Percentiles rank a stretch among this genome's conserved stretches.
These are phyloP conservation scores for Colletotrichum theobromicola DNA, from an alignment of 2,329 filamentous ascomycete species.

Conservation along the genomic window DNA sequence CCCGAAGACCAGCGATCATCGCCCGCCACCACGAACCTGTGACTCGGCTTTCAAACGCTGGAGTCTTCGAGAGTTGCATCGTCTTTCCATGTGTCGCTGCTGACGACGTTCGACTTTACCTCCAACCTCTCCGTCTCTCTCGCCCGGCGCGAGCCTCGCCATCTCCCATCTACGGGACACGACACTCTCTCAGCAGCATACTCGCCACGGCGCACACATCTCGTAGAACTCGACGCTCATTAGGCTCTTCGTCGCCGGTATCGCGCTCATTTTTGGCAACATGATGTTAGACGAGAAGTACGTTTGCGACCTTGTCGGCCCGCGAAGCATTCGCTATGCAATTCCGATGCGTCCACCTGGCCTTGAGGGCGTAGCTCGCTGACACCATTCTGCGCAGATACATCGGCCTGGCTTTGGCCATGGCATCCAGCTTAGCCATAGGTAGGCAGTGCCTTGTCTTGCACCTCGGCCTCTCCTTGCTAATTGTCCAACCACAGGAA, in stretches of 20 bases:
- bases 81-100: constrained; percentile 20
- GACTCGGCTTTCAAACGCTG: not conserved
- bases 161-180: constrained; percentile 11
- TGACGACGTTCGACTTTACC: constrained; percentile 12
- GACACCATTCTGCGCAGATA: constrained; percentile 59
- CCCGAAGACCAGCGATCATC: not conserved
- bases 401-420: constrained; percentile 76
- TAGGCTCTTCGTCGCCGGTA: not conserved
- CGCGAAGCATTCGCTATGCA: not conserved
- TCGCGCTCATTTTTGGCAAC: constrained; percentile 17
- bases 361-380: constrained; percentile 27
- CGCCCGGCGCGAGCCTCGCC: constrained; percentile 29
- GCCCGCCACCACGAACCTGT: not conserved
- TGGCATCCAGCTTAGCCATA: constrained; percentile 77
- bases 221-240: constrained; percentile 7
- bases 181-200: constrained; percentile 9
- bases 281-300: constrained; percentile 26
- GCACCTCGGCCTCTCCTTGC: not conserved
- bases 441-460: constrained; percentile 49
- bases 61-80: not conserved
- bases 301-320: constrained; percentile 18
- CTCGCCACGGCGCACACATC: constrained; percentile 6
- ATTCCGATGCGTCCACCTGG: not conserved
- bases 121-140: constrained; percentile 7
- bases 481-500: constrained; percentile 60